Evolutionary conservation across 2,329 filamentous ascomycete genomes (phyloP), one percentile per base, ranked within the genome.

Genomic region (Immersiporthe knoxdaviesiana): DNA sequence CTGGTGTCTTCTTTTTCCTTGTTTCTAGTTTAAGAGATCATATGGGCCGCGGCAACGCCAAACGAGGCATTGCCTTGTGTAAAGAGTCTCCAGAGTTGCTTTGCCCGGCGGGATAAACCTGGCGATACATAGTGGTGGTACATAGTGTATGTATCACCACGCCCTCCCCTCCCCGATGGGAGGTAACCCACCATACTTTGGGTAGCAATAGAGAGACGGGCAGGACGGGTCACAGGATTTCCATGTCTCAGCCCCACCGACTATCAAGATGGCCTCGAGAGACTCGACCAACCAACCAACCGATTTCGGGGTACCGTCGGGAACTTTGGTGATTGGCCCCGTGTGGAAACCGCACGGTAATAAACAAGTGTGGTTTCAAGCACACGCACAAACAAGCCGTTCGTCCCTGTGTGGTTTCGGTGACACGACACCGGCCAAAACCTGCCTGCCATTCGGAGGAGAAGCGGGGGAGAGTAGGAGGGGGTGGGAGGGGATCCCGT

Each of bases 241-340:
- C 27, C 32, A 59, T 59, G 52, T 56, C 52, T 56, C 52, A 56
- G 52, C 52, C 52, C 52, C 44, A 47, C 52, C 52, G 24, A 30
- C 52, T 32, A 59, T 21, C 56, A 59, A n/a, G 30, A n/a, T 21
- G 32, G 30, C 32, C 56, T 56, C 6, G 52, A 30, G 52, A 56
- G 52, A 56, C 24, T 56, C 52, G 52, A 56, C 27, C 14, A 16
- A 6, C 24, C 52, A 30, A 30, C 52, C 27, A 30, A 30, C 24
- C 52, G 27, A 30, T 11, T 30, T 56, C 50, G 52, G 52, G 52
- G 11, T 30, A 24, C 52, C 27, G 27, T 30, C 27, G 24, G 52
- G 24, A 56, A 47, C 18, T n/a, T 12, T 56, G 4, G 24, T 56
- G 24, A 56, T 60, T 18, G 58, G 18, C 30, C n/a, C 16, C 21